Conservation (phyloP, 2,329 filamentous ascomycete genomes). For the Ceratocystis colombiana region DNA sequence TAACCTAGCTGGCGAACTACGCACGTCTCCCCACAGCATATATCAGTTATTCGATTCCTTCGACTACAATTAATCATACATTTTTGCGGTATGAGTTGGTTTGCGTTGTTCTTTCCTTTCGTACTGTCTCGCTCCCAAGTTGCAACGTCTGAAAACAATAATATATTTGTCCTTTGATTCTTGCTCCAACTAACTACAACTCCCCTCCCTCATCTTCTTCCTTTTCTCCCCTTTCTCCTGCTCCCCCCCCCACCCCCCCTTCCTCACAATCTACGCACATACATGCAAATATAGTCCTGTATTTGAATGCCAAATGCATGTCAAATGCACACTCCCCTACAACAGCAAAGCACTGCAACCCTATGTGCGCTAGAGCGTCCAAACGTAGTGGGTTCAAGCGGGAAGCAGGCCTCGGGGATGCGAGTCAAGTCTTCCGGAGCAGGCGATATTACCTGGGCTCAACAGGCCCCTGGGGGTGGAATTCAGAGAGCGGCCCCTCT, state of each 20-base stretch:
- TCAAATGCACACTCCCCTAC: conserved; percentile 15
- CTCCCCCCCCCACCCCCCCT: neutral
- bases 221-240: neutral
- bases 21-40: conserved; percentile 5
- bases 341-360: conserved; percentile 12
- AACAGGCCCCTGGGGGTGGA: conserved; percentile 7
- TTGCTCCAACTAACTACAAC: neutral
- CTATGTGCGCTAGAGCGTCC: conserved; percentile 6
- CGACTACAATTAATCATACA: conserved; percentile 10
- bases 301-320: conserved; percentile 11
- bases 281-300: conserved; percentile 5
- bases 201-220: neutral
- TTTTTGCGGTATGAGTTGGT: neutral
- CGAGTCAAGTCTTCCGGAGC: conserved; percentile 6
- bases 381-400: conserved; percentile 16
- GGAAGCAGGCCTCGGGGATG: conserved; percentile 19
- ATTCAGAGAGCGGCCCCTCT: neutral
- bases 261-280: neutral
- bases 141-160: neutral
- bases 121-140: neutral
- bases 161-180: neutral
- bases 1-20: conserved; percentile 11
- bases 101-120: neutral
- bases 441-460: conserved; percentile 12
- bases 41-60: neutral